Percentiles rank a stretch among this genome's conserved stretches.
Evolutionary conservation across 1,284 basidiomycete species (phyloP).

Genomic region (Cystobasidium slooffiae): DNA sequence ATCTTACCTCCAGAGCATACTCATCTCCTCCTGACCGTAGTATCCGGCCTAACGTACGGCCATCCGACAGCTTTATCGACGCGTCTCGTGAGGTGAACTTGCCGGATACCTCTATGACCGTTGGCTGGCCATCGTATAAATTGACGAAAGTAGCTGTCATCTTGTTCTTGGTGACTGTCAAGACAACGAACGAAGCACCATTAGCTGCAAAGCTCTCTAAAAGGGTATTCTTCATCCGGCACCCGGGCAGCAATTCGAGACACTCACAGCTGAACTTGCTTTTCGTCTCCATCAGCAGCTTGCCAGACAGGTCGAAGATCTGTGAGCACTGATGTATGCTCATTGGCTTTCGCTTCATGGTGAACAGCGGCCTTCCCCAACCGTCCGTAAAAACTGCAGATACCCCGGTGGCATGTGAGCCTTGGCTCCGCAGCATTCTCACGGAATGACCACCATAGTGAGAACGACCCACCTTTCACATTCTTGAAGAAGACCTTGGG

Average conservation of each 20-base stretch:
- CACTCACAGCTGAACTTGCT: slow-evolving; percentile 37
- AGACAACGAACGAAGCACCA: background rate
- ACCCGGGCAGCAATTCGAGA: background rate
- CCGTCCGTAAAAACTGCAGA: slow-evolving; percentile 25
- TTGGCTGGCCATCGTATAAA: slow-evolving; percentile 2
- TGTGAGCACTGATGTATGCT: slow-evolving; percentile 17
- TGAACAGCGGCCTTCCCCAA: slow-evolving; percentile 25
- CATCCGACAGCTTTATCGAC: slow-evolving; percentile 1
- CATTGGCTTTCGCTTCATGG: slow-evolving; percentile 17
- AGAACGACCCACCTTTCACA: too few species aligned
- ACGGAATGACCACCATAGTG: too few species aligned
- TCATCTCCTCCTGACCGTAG: background rate
- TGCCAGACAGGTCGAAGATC: slow-evolving; percentile 11
- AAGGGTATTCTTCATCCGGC: too few species aligned
- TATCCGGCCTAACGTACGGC: background rate
- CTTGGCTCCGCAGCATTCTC: background rate
- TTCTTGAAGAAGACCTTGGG: slow-evolving; percentile 30
- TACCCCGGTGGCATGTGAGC: background rate
- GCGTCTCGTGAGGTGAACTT: slow-evolving; percentile 8
- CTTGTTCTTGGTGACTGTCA: slow-evolving; percentile 23
- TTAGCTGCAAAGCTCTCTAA: background rate
- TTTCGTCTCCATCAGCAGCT: slow-evolving; percentile 10
- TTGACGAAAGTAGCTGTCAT: slow-evolving; percentile 25
- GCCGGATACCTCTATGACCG: slow-evolving; percentile 10
- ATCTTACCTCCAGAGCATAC: slow-evolving; percentile 10